Base-by-base conservation (phyloP, 305 asterid species). In the Stenogyne calaminthoides region DNA sequence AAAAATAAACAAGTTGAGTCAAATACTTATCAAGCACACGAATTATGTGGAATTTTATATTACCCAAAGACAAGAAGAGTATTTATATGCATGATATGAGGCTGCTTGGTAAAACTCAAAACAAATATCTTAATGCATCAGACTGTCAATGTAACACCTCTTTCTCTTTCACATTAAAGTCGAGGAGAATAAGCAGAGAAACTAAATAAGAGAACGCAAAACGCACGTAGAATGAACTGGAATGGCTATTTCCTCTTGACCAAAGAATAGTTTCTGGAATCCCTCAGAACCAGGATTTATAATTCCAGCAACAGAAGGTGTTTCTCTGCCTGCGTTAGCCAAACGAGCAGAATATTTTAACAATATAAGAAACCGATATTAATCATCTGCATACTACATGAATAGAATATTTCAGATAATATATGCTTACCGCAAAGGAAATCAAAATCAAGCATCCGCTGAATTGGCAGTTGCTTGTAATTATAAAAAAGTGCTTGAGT, bases 231-330 rank as follows among this genome's bases (percentile, higher is more conserved):
- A 83, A 58, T 91, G 96, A 42, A 91, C 97, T 39, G 93, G 96
- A 78, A 88, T 91, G 52, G 95, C 96, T 2, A 91, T 89, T 81
- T 89, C 96, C 78, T 89, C 98, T 77, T 95, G 98, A 64, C 99
- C 98, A 66, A 95, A 95, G 81, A 95, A 95, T 65, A 95, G 89
- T 70, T 95, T 95, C 84, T 95, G 99, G 82, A 95, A 95, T 52
- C 99, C 99, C 88, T 95, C 99, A 55, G 98, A 86, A 83, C 99
- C 99, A 71, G 99, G 99, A 83, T 89, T 93, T 73, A 92, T 87
- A 59, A 95, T 92, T 82, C 99, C 98, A 58, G 99, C 97, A 77
- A 95, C 97, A 60, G 98, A 95, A 76, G 99, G 98, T 18, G 93
- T 89, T 85, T 89, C 97, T 77, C 96, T 91, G 71, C 97, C 98